A percentile compares a stretch with the other conserved stretches of the same genome.
These are phyloP conservation scores for Termitomyces sp. DNA, from an alignment of 768 basidiomycete genomes.

Conservation along the genomic window DNA sequence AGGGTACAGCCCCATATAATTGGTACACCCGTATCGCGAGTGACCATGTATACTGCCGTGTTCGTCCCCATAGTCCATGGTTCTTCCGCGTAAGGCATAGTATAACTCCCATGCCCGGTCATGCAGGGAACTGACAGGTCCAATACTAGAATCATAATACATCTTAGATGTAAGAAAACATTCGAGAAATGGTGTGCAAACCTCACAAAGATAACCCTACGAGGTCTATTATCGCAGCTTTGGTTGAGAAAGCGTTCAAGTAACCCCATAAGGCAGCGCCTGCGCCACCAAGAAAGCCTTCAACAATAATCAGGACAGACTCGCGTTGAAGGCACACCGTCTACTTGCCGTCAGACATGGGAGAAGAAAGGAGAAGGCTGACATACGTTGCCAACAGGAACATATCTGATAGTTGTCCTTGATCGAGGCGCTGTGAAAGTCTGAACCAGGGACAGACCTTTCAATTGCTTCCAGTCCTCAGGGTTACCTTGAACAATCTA, in stretches of 20 bases:
- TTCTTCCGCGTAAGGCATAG: background rate
- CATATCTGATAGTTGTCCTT: background rate
- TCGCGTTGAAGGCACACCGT: too few species aligned
- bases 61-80: background rate
- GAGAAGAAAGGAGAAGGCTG: background rate
- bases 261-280: conserved; percentile 37
- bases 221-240: conserved; percentile 10
- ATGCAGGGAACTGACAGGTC: background rate
- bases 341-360: conserved; percentile 28
- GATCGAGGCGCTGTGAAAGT: background rate
- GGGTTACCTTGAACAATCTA: too few species aligned
- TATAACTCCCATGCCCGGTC: background rate
- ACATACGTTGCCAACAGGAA: background rate
- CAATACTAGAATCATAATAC: background rate
- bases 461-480: too few species aligned
- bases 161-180: background rate
- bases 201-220: conserved; percentile 14
- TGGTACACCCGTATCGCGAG: background rate
- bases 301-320: conserved; percentile 21
- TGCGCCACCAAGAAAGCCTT: conserved; percentile 41
- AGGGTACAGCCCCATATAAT: background rate
- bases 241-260: conserved; percentile 18
- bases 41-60: background rate
- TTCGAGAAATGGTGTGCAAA: background rate
- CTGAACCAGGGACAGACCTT: too few species aligned